A percentile compares a stretch with the other conserved stretches of the same genome.
phyloP scores from a whole-genome alignment of 2,329 filamentous ascomycete species.

The Aspergillus sojae region DNA sequence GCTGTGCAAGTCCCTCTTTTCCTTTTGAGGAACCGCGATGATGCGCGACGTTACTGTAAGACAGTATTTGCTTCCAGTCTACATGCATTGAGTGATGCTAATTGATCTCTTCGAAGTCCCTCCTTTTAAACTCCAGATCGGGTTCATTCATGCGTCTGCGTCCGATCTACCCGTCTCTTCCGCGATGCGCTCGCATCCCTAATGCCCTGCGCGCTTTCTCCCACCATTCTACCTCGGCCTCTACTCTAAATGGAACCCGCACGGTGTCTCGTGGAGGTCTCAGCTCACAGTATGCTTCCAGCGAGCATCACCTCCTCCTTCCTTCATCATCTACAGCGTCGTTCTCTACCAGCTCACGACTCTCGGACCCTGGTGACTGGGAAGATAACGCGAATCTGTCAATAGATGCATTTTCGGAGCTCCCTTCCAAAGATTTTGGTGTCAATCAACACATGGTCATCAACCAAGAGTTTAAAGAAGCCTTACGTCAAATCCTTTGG shows the following conservation, averaged over 20 bases:
- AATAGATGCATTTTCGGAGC: slow-evolving; percentile 73
- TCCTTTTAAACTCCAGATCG: slow-evolving; percentile 23
- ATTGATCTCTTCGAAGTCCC: slow-evolving; percentile 22
- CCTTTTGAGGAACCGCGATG: slow-evolving; percentile 18
- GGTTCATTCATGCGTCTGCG: slow-evolving; percentile 28
- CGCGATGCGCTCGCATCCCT: slow-evolving; percentile 21
- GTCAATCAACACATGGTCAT: slow-evolving; percentile 96
- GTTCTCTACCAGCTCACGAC: slow-evolving; percentile 36
- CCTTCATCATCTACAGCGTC: slow-evolving; percentile 25
- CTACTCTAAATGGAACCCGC: slow-evolving; percentile 16
- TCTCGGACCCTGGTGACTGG: slow-evolving; percentile 60
- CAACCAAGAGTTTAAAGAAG: slow-evolving; percentile 93
- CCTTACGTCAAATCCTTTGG: slow-evolving; percentile 82
- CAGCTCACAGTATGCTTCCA: slow-evolving; percentile 17
- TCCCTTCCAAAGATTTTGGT: slow-evolving; percentile 80
- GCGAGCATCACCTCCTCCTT: slow-evolving; percentile 15
- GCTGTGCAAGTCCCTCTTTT: slow-evolving; percentile 31
- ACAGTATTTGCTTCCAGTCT: neutral
- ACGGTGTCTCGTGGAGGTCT: slow-evolving; percentile 20
- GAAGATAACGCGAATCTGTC: slow-evolving; percentile 73
- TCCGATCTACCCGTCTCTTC: slow-evolving; percentile 20
- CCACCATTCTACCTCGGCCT: slow-evolving; percentile 27
- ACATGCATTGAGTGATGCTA: slow-evolving; percentile 6
- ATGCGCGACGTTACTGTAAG: slow-evolving; percentile 39
- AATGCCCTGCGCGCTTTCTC: slow-evolving; percentile 33